A percentile compares a stretch with the other conserved stretches of the same genome.
These are phyloP conservation scores for Cydonia oblonga DNA, from an alignment of 331 rosid genomes.

Conservation along the genomic window DNA sequence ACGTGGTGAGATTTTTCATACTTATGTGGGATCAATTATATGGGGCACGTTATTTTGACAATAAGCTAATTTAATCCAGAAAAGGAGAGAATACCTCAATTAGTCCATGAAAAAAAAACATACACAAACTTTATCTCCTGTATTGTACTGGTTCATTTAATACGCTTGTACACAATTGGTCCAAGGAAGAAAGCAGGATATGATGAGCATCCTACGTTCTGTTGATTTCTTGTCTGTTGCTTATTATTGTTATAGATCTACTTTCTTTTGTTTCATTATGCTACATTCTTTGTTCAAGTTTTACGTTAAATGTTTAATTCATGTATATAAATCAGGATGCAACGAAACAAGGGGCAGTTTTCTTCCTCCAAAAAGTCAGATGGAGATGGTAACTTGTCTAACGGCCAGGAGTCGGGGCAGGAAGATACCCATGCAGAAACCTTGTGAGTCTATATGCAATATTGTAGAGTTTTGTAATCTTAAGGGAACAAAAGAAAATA, in stretches of 20 bases:
- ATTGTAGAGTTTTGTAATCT: background rate
- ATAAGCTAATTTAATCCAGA: background rate
- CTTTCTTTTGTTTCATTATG: background rate
- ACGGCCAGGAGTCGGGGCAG: constrained; percentile 62
- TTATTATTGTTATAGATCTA: no score
- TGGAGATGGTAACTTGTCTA: constrained; percentile 53
- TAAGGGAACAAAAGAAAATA: background rate
- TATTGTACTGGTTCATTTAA: background rate
- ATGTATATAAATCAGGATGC: constrained; percentile 57
- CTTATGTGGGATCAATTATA: background rate
- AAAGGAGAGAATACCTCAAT: background rate
- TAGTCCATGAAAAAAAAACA: background rate
- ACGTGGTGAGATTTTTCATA: background rate
- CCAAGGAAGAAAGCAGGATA: background rate
- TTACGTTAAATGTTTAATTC: constrained; percentile 13
- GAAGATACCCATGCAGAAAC: constrained; percentile 57
- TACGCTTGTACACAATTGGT: background rate
- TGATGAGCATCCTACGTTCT: background rate
- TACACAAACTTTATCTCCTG: background rate
- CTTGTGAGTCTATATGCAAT: constrained; percentile 41
- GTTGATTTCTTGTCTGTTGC: background rate
- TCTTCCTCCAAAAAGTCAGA: constrained; percentile 85
- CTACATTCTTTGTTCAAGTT: background rate
- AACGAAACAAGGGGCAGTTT: constrained; percentile 94
- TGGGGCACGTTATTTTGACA: background rate